Evolutionary conservation across 257 asterid species (phyloP), one percentile per base, ranked within the genome.

Genomic region (Primulina huaijiensis): DNA sequence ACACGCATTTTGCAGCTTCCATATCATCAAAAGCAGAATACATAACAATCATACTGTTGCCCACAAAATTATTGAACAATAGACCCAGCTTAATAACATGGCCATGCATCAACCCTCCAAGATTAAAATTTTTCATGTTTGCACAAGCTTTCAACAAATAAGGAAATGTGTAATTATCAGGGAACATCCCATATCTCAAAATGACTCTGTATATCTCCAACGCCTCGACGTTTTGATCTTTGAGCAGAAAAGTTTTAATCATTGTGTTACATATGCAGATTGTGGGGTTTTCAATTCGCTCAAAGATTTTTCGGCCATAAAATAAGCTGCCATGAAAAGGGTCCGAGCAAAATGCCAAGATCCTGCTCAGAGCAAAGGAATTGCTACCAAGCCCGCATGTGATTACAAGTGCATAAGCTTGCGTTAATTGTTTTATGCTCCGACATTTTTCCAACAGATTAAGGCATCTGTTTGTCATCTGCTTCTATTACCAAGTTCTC

Each of bases 91-190:
- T 86, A 72, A 78, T 31, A 33, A 33, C 60, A 57, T 84, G 81
- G 72, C 83, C 97, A 70, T 86, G 92, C 71, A 88, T 30, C 19
- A 71, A 69, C 55, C 67, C 66, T 7, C 97, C 94, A 60, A 84
- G 83, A 75, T 59, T 52, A 58, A 60, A 78, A 25, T 63, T 81
- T 72, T 68, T 75, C 82, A 69, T 38, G 77, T 70, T 78, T 0
- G 76, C 75, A 73, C 92, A 85, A 35, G 87, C 83, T 82, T 78
- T 88, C 56, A 90, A 59, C 31, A 79, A 78, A 29, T 82, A 88
- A 55, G 97, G 89, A 65, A 85, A 85, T 14, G 95, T 82, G 74
- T 88, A 86, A 76, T 78, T 85, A 82, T 88, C 95, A 12, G 95
- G 95, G 66, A 19, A 63, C 79, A 83, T 58, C 11, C 80, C 85